Evolutionary conservation across 1,139 yeast species (phyloP).

Genomic region (Candida sp.): DNA sequence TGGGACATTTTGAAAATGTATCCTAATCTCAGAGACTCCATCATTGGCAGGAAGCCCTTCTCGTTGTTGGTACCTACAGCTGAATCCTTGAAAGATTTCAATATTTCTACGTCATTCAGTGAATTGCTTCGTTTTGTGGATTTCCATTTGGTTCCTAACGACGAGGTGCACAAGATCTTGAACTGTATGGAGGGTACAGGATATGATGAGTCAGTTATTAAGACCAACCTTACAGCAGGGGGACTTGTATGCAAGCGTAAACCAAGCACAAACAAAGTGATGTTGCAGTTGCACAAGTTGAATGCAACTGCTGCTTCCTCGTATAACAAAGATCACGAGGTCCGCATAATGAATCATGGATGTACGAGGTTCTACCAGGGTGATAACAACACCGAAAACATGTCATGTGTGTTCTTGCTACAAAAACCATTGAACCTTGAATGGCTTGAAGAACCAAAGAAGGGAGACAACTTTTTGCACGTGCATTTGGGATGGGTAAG

Average conservation of each 20-base stretch:
- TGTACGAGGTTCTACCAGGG: slow-evolving; percentile 50
- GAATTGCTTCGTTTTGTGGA: slow-evolving; percentile 60
- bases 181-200: slow-evolving; percentile 28
- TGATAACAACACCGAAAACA: slow-evolving; percentile 17
- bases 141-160: slow-evolving; percentile 71
- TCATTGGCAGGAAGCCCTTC: slow-evolving; percentile 33
- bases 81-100: slow-evolving; percentile 56
- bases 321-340: slow-evolving; percentile 65
- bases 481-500: slow-evolving; percentile 70
- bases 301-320: slow-evolving; percentile 16
- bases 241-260: slow-evolving; percentile 46
- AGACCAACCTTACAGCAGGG: slow-evolving; percentile 41
- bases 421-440: slow-evolving; percentile 61
- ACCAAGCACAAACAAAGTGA: slow-evolving; percentile 42
- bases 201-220: slow-evolving; percentile 13
- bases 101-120: slow-evolving; percentile 48
- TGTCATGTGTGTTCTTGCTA: slow-evolving; percentile 68
- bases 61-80: slow-evolving; percentile 81
- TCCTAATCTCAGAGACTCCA: slow-evolving; percentile 30
- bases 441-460: slow-evolving; percentile 57
- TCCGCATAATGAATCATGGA: slow-evolving; percentile 68
- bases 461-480: slow-evolving; percentile 46
- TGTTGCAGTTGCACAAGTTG: slow-evolving; percentile 28
- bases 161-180: slow-evolving; percentile 39
- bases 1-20: slow-evolving; percentile 47